These are phyloP conservation scores for Haplosporangium sp. DNA, from an alignment of 371 early-diverging fungal species.

Conservation along the genomic window DNA sequence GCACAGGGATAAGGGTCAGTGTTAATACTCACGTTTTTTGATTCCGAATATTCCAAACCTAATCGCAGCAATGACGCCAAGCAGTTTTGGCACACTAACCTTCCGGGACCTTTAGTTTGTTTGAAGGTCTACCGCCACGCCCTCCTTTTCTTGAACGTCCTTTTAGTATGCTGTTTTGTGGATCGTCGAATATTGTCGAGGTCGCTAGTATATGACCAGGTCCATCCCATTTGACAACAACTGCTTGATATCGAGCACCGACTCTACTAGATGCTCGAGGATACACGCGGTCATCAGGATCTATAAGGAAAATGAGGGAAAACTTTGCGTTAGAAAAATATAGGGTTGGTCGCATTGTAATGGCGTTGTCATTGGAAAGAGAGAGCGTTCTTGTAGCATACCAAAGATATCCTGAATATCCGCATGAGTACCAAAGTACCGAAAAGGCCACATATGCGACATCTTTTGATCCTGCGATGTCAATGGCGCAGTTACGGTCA, in stretches of 20 bases:
- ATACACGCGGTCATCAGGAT: constrained; percentile 81
- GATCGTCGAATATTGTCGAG: constrained; percentile 45
- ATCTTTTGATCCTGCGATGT: constrained; percentile 49
- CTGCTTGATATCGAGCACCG: constrained; percentile 83
- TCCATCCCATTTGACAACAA: constrained; percentile 68
- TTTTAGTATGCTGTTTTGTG: constrained; percentile 24
- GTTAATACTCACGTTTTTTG: background rate
- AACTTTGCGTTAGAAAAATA: too few relatives aligned
- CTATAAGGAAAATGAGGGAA: constrained; percentile 29
- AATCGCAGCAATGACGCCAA: background rate
- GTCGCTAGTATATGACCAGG: constrained; percentile 51
- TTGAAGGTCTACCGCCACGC: constrained; percentile 36
- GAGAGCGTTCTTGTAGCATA: constrained; percentile 16
- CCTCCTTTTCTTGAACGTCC: constrained; percentile 36
- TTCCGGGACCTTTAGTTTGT: constrained; percentile 35
- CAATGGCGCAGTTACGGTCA: constrained; percentile 17
- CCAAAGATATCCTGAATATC: constrained; percentile 76
- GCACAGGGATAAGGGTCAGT: background rate
- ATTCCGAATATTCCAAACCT: background rate
- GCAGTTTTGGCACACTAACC: constrained; percentile 14
- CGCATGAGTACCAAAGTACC: constrained; percentile 87
- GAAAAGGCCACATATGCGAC: constrained; percentile 85
- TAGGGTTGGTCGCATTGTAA: too few relatives aligned
- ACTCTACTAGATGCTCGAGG: constrained; percentile 85
- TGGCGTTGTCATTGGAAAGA: too few relatives aligned